Evolutionary conservation across 2,329 filamentous ascomycete species (phyloP), one percentile per base, ranked within the genome.

Genomic region (Rosellinia necatrix): DNA sequence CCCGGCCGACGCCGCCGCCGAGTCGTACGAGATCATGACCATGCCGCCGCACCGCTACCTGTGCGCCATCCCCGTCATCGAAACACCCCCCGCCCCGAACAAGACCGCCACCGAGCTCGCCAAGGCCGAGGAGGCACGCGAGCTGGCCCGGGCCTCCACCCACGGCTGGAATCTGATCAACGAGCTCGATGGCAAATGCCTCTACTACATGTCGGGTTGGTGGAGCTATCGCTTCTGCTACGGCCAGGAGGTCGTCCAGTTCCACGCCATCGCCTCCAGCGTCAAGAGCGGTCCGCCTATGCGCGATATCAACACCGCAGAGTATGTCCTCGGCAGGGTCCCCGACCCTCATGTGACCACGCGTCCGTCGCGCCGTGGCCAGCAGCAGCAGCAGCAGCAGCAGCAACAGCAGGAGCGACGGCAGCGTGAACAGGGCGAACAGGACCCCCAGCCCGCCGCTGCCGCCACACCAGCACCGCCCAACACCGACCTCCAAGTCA

Each of bases 181-280:
- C 61, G 85, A 87, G 22, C 87, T 97, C 73, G 83, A 92, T 49
- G 89, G 87, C 3, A 82, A 83, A 47, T 97, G 92, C 72, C 83
- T 97, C 61, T 96, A 93, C 76, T 84, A 80, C 62, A 77, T 92
- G 62, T 89, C 86, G 1, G 92, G 92, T 0, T 97, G 92, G 92
- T 97, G 92, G 92, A 94, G 89, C 69, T 97, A 97, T 74, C 89
- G 88, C 65, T 96, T 96, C 73, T 97, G 92, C 78, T 94, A 96
- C 75, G 90, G 90, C 69, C 82, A 87, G 59, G 86, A 93, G 61
- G 87, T 97, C 59, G 89, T 90, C 67, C 92, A 97, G 73, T 97
- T 96, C 74, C 92, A 97, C 71, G 91, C 91, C 40, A 76, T 93
- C 56, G 83, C 91, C 1, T 85, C 85, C 2, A 75, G 74, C 15